Evolutionary conservation across 306 rosid species (phyloP).

Genomic region (Psophocarpus tetragonolobus): DNA sequence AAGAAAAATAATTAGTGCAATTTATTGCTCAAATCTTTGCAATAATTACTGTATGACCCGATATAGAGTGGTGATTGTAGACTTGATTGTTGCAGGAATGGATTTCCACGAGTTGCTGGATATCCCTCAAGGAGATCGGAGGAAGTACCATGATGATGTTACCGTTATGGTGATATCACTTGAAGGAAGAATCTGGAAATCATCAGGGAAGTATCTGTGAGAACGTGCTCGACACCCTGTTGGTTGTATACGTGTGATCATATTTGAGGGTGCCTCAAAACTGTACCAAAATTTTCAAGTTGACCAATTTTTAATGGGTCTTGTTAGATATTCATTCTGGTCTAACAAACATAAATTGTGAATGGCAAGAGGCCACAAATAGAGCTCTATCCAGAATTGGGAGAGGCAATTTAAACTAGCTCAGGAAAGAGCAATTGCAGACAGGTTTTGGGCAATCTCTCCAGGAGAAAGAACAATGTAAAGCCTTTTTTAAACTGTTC

Average conservation of each 20-base stretch:
- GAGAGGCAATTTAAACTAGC: neutral
- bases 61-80: slow-evolving; percentile 10
- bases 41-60: neutral
- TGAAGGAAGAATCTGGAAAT: slow-evolving; percentile 96
- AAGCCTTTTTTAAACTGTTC: slow-evolving; percentile 23
- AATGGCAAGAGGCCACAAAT: neutral
- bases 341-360: neutral
- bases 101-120: slow-evolving; percentile 84
- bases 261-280: neutral
- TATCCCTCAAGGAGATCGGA: slow-evolving; percentile 86
- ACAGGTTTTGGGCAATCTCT: neutral
- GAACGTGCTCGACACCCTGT: slow-evolving; percentile 26
- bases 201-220: slow-evolving; percentile 88
- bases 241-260: slow-evolving; percentile 32
- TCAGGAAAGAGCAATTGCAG: neutral
- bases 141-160: slow-evolving; percentile 92
- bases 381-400: neutral
- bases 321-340: neutral
- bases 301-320: neutral
- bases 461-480: slow-evolving; percentile 32
- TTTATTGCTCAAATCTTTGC: neutral
- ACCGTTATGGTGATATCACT: slow-evolving; percentile 91
- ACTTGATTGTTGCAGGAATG: slow-evolving; percentile 61
- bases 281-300: neutral
- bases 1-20: neutral